phyloP scores from a whole-genome alignment of 148 eudicot species.

The Fallopia convolvulus region DNA sequence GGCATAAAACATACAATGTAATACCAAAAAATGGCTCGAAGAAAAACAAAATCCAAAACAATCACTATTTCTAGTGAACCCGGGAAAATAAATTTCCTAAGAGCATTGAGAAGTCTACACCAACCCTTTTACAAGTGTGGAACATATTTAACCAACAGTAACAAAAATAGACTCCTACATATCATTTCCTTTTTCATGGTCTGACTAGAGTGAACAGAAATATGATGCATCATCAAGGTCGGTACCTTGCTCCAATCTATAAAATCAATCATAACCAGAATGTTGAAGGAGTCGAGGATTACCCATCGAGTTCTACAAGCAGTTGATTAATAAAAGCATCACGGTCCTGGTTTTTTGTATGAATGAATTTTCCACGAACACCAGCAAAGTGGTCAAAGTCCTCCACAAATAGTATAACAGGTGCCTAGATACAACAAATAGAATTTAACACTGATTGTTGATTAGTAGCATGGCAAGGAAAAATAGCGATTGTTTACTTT shows the following conservation, averaged over 20 bases:
- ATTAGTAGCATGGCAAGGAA: slow-evolving; percentile 2
- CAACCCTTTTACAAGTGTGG: not conserved
- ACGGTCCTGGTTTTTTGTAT: slow-evolving; percentile 90
- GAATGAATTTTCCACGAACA: slow-evolving; percentile 82
- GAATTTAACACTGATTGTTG: not conserved
- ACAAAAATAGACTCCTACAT: not conserved
- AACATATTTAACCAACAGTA: not conserved
- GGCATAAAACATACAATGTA: not conserved
- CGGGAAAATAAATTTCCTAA: not conserved
- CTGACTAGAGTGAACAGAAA: not conserved
- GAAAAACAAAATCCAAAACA: not conserved
- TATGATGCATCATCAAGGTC: too few species aligned
- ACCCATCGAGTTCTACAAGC: slow-evolving; percentile 98
- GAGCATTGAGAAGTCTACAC: not conserved
- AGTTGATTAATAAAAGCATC: slow-evolving; percentile 97
- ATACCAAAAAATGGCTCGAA: not conserved
- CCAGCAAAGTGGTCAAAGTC: slow-evolving; percentile 94
- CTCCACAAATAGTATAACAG: slow-evolving; percentile 89
- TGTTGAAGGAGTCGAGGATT: slow-evolving; percentile 11
- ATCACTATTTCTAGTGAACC: not conserved
- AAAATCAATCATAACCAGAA: too few species aligned
- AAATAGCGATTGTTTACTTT: too few species aligned
- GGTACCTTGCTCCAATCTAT: too few species aligned
- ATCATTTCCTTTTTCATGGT: not conserved
- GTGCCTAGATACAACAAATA: slow-evolving; percentile 45